Base-by-base conservation (phyloP, 1,284 basidiomycete genomes). In the Phellopilus nigrolimitatus region DNA sequence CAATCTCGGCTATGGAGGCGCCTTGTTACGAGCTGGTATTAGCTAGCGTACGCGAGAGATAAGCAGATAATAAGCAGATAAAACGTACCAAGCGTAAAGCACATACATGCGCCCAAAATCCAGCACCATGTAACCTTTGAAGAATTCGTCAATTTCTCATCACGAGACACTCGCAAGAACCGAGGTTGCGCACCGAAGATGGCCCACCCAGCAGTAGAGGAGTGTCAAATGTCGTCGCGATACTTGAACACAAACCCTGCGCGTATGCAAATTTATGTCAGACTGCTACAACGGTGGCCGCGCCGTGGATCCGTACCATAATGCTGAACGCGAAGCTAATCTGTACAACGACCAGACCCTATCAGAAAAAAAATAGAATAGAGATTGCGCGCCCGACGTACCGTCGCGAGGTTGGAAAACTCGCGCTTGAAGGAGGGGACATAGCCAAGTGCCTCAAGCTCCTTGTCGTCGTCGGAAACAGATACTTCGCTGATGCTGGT, bases 221-320 rank as follows among this genome's bases (percentile, higher is more conserved):
- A 0, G 86, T 88, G 59, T 90, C 86, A 71, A 91, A 88, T 0
- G 89, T 91, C 22, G 81, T 89, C 1, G 88, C 80, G 37, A 91
- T 78, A 57, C 84, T 87, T 3, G 87, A 88, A 66, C 86, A 89
- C 21, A 91, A 70, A 27, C 88, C 86, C 79, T 80, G 55, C 1
- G 24, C 1, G 48, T 25, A 25, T 41, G 30, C 13, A 28, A 33
- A 13, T 17, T n/a, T n/a, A n/a, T n/a, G n/a, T n/a, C n/a, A n/a
- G 51, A 21, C 17, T 21, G 12, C 37, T 28, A 31, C 4, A 38
- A 0, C 21, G 12, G 24, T 36, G 6, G 19, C 9, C 43, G 25
- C n/a, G n/a, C 30, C 8, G 24, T 30, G 36, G 9, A 53, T n/a
- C 36, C 66, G 48, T 56, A 75, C 79, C 84, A 88, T 87, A 59